phyloP scores from a whole-genome alignment of 164 flowering plant species.

The Liriodendron chinense region DNA sequence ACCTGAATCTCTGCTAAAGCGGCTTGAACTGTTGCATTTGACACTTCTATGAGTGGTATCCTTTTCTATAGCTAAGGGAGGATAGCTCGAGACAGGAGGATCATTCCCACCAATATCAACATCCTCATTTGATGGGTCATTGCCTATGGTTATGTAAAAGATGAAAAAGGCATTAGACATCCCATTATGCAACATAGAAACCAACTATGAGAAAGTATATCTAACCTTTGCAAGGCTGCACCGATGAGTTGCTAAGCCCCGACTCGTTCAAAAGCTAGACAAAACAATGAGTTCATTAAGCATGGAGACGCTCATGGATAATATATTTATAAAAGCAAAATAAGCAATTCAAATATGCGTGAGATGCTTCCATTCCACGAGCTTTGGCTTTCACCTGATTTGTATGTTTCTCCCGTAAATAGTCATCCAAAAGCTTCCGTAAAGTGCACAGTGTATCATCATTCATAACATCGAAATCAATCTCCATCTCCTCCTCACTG shows the following conservation, averaged over 20 bases:
- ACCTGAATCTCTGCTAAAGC: conserved; percentile 73
- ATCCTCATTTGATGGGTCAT: conserved; percentile 63
- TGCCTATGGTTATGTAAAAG: conserved; percentile 33
- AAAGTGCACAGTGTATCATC: conserved; percentile 60
- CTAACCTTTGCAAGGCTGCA: conserved; percentile 57
- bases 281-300: not conserved
- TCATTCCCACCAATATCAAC: conserved; percentile 81
- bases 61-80: conserved; percentile 68
- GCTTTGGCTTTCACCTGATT: conserved; percentile 41
- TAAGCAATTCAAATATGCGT: not conserved
- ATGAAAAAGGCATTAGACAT: not conserved
- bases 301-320: not conserved
- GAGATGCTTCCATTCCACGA: conserved; percentile 68
- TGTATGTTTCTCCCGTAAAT: conserved; percentile 45
- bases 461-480: conserved; percentile 66
- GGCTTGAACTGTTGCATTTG: conserved; percentile 65
- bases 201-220: not conserved
- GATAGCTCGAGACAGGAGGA: conserved; percentile 55
- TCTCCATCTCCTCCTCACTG: conserved; percentile 74
- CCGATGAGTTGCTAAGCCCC: conserved; percentile 59
- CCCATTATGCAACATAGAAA: not conserved
- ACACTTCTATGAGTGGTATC: conserved; percentile 45
- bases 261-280: conserved; percentile 58
- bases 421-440: conserved; percentile 68
- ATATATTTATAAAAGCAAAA: not conserved